phyloP scores from a whole-genome alignment of 2,329 filamentous ascomycete genomes.

The Hypoxylon sp. region DNA sequence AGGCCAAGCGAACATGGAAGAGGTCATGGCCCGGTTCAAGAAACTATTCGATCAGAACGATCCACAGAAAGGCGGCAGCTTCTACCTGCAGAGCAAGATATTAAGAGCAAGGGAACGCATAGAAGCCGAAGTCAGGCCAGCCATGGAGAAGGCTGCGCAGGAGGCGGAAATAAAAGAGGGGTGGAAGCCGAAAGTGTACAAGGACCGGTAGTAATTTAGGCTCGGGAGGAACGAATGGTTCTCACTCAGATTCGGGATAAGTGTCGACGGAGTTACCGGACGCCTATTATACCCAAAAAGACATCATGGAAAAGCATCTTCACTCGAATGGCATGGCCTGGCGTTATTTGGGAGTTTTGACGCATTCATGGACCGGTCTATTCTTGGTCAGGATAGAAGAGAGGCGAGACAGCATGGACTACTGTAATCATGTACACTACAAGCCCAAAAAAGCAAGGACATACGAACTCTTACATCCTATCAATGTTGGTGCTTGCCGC shows the following conservation, averaged over 20 bases:
- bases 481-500: no score
- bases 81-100: slow-evolving; percentile 98
- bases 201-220: slow-evolving; percentile 72
- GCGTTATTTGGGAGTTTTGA: slow-evolving; percentile 56
- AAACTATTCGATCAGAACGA: slow-evolving; percentile 94
- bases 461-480: no score
- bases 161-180: slow-evolving; percentile 86
- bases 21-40: slow-evolving; percentile 90
- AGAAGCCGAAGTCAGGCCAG: slow-evolving; percentile 84
- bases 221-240: neutral
- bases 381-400: slow-evolving; percentile 27
- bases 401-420: slow-evolving; percentile 39
- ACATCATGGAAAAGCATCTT: slow-evolving; percentile 60
- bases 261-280: slow-evolving; percentile 20
- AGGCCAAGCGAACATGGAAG: slow-evolving; percentile 81
- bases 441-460: neutral
- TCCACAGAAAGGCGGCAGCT: slow-evolving; percentile 94
- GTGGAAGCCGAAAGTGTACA: slow-evolving; percentile 96
- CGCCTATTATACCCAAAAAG: slow-evolving; percentile 20
- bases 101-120: slow-evolving; percentile 90
- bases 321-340: slow-evolving; percentile 67
- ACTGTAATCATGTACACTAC: slow-evolving; percentile 47
- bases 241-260: slow-evolving; percentile 18
- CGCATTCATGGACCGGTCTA: slow-evolving; percentile 17
- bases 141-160: slow-evolving; percentile 75